Conservation (phyloP, 177 flowering plant genomes). For the Vitis hybrid region DNA sequence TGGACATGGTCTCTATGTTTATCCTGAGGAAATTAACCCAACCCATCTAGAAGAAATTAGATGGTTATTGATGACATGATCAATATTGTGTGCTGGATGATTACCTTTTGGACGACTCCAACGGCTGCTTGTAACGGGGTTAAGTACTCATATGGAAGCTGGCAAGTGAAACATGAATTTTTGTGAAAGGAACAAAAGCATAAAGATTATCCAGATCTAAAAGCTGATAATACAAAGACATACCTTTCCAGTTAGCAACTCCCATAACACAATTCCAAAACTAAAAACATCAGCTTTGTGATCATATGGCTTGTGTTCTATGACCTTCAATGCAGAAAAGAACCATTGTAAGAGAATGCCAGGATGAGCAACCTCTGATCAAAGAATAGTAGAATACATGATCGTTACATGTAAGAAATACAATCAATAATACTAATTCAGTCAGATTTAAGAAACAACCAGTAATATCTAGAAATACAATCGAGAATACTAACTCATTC, state of each 20-base stretch:
- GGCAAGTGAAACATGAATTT: conserved; percentile 11
- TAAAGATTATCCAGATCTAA: not conserved
- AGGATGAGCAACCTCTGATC: not conserved
- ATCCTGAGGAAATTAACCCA: too few relatives aligned
- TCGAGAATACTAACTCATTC: too few relatives aligned
- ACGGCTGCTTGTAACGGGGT: conserved; percentile 60
- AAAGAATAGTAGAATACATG: not conserved
- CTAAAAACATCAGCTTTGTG: conserved; percentile 85
- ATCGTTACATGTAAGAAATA: not conserved
- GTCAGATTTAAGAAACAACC: too few relatives aligned
- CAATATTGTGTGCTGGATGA: not conserved
- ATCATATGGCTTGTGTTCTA: conserved; percentile 82
- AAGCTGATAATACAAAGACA: not conserved
- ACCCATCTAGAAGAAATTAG: not conserved
- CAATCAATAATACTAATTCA: too few relatives aligned
- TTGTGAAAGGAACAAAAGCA: not conserved
- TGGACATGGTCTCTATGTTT: too few relatives aligned
- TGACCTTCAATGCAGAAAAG: conserved; percentile 49
- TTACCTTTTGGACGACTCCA: conserved; percentile 54
- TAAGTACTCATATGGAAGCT: conserved; percentile 51
- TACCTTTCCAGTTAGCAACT: conserved; percentile 49
- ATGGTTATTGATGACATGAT: not conserved
- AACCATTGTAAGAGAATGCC: conserved; percentile 14
- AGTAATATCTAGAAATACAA: not conserved
- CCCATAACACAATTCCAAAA: conserved; percentile 68